Evolutionary conservation across 202 grass and related monocot species (phyloP), one percentile per base, ranked within the genome.

Genomic region (Panicum virgatum): DNA sequence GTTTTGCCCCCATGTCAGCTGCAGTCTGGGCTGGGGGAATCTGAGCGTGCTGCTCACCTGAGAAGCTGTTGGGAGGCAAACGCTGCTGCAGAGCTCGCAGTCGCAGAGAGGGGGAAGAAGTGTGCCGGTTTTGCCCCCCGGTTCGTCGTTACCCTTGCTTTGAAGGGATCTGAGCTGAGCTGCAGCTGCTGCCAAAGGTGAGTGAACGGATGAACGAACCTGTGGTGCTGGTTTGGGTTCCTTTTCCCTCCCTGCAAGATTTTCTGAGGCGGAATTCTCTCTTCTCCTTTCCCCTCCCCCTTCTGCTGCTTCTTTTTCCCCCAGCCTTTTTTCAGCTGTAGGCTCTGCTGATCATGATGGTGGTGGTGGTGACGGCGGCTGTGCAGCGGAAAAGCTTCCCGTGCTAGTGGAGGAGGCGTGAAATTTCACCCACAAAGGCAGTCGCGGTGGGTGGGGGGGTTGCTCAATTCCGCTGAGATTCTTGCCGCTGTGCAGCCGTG

Each of bases 11-110:
- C 88, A 72, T 86, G 88, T 86, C 67, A 86, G 83, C 83, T 69
- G 83, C 83, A 54, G 87, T 56, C 73, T 61, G 83, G 73, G 59
- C 73, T 61, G 83, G 73, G 59, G 83, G 88, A 86, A 86, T 86
- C 83, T 83, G 83, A 77, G 87, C 44, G 78, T 73, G 83, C 78
- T 61, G 57, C 78, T 72, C 78, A 74, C 78, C 88, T 88, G 86
- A 89, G 76, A 74, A 75, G 5, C 84, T 80, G 88, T 64, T 53
- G 29, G 37, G 87, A 74, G 82, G 88, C 88, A 90, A 44, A 12
- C 65, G 64, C 64, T 14, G 48, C 71, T 14, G 48, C 71, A 72
- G 88, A 74, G 72, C 26, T 56, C 5, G 70, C 77, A 78, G 67
- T 51, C 8, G 4, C 7, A 7, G 32, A 11, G 22, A 10, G 73